These are phyloP conservation scores for Domatiomyces globalis DNA, from an alignment of 2,329 filamentous ascomycete genomes.

Conservation along the genomic window DNA sequence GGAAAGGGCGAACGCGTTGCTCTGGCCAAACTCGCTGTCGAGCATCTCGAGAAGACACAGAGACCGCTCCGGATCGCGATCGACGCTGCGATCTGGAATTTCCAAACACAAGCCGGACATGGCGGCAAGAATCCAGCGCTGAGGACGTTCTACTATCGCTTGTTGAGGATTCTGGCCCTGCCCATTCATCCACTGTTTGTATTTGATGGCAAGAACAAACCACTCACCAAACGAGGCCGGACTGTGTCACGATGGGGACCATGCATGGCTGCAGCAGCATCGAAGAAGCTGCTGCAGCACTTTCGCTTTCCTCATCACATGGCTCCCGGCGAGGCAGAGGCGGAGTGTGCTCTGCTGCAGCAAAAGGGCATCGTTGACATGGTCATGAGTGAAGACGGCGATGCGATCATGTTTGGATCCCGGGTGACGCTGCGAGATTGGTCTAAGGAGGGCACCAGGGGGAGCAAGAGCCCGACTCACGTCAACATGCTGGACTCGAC, in stretches of 20 bases:
- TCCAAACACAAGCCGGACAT: conserved; percentile 73
- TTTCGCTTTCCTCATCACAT: conserved; percentile 77
- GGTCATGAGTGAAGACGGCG: conserved; percentile 89
- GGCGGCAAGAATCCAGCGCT: conserved; percentile 83
- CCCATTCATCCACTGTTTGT: conserved; percentile 82
- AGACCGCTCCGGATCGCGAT: conserved; percentile 75
- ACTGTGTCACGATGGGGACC: conserved; percentile 41
- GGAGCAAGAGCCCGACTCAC: conserved; percentile 61
- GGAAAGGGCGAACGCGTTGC: conserved; percentile 66
- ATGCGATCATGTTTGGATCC: conserved; percentile 95
- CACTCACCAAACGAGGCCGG: conserved; percentile 78
- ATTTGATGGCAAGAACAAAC: conserved; percentile 76
- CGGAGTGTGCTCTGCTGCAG: conserved; percentile 83
- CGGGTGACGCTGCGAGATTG: conserved; percentile 66
- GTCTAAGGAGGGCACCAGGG: conserved; percentile 55
- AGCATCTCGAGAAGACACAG: conserved; percentile 55
- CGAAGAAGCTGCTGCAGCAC: conserved; percentile 67
- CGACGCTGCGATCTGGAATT: conserved; percentile 95
- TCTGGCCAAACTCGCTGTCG: conserved; percentile 65
- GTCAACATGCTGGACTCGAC: conserved; percentile 64
- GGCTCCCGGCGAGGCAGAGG: conserved; percentile 89
- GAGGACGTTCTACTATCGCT: conserved; percentile 81
- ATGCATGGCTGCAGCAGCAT: conserved; percentile 56
- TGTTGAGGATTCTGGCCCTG: conserved; percentile 59
- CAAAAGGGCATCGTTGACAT: conserved; percentile 73